Base-by-base conservation (phyloP, 2,329 filamentous ascomycete genomes). In the Fusarium siculi region DNA sequence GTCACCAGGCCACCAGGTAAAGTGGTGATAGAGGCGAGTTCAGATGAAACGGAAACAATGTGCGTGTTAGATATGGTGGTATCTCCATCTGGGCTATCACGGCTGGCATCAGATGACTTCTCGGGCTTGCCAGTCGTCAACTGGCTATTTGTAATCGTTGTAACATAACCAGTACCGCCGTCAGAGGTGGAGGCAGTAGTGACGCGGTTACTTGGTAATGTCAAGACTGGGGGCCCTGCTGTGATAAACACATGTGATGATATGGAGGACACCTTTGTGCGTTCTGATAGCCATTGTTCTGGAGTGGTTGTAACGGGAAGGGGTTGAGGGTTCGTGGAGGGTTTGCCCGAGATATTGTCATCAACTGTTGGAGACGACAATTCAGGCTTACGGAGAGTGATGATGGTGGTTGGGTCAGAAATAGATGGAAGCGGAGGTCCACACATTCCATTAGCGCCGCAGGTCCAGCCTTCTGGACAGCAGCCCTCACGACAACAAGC, bases 331-430 rank as follows among this genome's bases (percentile, higher is more conserved):
- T 1, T n/a, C 9, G 21, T 32, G 15, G 46, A 0, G 15, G 9
- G 0, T 12, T 34, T 16, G 30, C 21, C 21, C 0, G 28, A 50
- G 21, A 50, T 50, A 18, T 34, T 12, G 1, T 23, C 0, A n/a
- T 50, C 46, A 16, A 1, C 30, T 0, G 30, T 34, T 10, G 46
- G 46, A 3, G 46, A 50, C 6, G 46, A 50, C 3, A 34, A 2
- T 32, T 3, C 5, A 32, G 46, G 46, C 5, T 23, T 50, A 4
- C 9, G 21, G 15, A 50, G 46, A 50, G 46, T 50, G 4, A 50
- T 50, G 21, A 50, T 23, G 21, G 30, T 50, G 7, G 30, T 50
- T 18, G 30, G 46, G 21, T 23, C n/a, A 18, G 28, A 1, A 2
- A 34, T 34, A 7, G 46, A 32, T 50, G 46, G 28, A n/a, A 32